Base-by-base conservation (phyloP, 176 grass and related monocot genomes). In the Carex parvula region DNA sequence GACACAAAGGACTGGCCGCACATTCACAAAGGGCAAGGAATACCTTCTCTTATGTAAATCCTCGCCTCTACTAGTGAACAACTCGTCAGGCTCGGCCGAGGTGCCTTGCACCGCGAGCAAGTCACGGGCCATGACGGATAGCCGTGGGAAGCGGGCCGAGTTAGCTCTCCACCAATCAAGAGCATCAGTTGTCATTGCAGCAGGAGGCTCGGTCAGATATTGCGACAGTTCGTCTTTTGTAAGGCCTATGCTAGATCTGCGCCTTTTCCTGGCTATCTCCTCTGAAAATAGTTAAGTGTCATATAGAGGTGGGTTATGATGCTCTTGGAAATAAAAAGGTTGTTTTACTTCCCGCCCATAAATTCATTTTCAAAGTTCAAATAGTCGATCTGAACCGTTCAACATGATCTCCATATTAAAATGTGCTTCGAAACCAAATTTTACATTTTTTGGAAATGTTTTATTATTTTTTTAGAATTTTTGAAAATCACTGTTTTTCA, bases 91-190 rank as follows among this genome's bases (percentile, higher is more conserved):
- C 55, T 94, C 92, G 46, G 88, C 57, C 4, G 92, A 98, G 50
- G 92, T 90, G 63, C 95, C 91, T 54, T 98, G 91, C 69, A 98
- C 90, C 0, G 91, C 91, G 30, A 98, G 84, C 88, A 89, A 98
- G 68, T 98, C 95, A 18, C 95, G 92, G 41, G 95, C 95, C 95
- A 98, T 98, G 37, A 89, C 21, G 8, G 95, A 93, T 52, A 98
- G 95, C 44, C 91, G 90, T 20, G 92, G 92, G 82, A 93, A 98
- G 41, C 91, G 91, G 14, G 86, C 84, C 21, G 90, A 89, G 71
- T 98, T 94, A 1, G 88, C 90, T 79, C 79, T 94, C 95, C 95
- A 98, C 95, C 95, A 98, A 66, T 95, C 89, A 60, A 98, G 84
- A 53, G 87, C 88, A 80, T 98, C 91, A 24, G 87, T 90, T 52